Base-by-base conservation (phyloP, 2,329 filamentous ascomycete species). In the Fusarium drepaniforme region DNA sequence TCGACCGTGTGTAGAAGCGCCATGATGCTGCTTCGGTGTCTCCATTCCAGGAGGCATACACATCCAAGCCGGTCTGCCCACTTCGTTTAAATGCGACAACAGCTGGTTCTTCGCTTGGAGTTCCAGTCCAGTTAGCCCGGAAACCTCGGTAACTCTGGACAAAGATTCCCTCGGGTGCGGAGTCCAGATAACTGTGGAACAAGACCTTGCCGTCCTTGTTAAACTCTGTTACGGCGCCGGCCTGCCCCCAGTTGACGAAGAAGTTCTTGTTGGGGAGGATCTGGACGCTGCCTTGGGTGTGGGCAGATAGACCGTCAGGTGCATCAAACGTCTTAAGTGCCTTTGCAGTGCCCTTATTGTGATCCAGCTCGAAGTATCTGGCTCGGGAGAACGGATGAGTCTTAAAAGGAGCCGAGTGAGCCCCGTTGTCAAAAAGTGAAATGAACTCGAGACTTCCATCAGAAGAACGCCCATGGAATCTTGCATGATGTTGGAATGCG, bases 221-320 rank as follows among this genome's bases (percentile, higher is more conserved):
- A 74, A 88, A 85, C 74, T 87, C 87, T 2, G 86, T 88, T 23
- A 88, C 73, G 5, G 85, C 85, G 0, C 86, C 86, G 25, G 84
- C 84, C 0, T 84, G 85, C 3, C 90, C 90, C 90, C 90, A 92
- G 73, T 89, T 89, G 58, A 91, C 86, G 42, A 91, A 81, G 8
- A 85, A 85, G 67, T 90, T 88, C 40, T 87, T 87, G 65, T 86
- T 86, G 0, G 87, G 85, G 0, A 92, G 84, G 8, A 89, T 75
- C 72, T 92, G 90, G 16, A 87, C 85, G 49, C 81, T 84, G 8
- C 85, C 85, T 69, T 86, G 85, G 0, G 88, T 89, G 56, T 84
- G 86, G 33, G 88, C 85, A 0, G 86, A 81, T 9, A 90, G 81
- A 6, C 82, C 80, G 64, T 89, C 86, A 0, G 88, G 88, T 0